Evolutionary conservation across 352 stramenopile species (phyloP).

Genomic region (Phytopythium sindhum): DNA sequence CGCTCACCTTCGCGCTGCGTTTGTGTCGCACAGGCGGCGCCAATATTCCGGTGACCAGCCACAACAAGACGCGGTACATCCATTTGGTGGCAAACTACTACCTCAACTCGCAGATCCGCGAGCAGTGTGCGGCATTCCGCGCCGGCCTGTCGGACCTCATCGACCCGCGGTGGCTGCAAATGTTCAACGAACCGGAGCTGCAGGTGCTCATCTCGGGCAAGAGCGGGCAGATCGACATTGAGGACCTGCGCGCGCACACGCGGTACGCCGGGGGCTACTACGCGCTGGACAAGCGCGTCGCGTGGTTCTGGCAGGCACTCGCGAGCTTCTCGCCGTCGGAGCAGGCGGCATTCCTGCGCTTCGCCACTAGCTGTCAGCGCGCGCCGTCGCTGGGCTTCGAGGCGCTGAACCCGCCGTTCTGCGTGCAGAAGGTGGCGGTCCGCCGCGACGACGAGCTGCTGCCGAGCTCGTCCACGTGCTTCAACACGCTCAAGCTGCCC

Average conservation of each 20-base stretch:
- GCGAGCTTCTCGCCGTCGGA: conserved; percentile 80
- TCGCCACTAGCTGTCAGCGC: conserved; percentile 94
- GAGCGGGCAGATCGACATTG: conserved; percentile 49
- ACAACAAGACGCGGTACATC: conserved; percentile 95
- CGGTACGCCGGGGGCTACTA: conserved; percentile 94
- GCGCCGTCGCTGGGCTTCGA: conserved; percentile 94
- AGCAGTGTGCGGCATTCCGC: conserved; percentile 93
- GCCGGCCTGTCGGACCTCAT: conserved; percentile 93
- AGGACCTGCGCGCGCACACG: conserved; percentile 88
- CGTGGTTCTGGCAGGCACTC: conserved; percentile 70
- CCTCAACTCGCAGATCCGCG: conserved; percentile 90
- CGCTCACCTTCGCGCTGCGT: not conserved
- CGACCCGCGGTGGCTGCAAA: conserved; percentile 86
- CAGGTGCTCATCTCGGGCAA: conserved; percentile 93
- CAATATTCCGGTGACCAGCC: conserved; percentile 86
- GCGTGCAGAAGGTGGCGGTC: conserved; percentile 79
- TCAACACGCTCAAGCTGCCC: conserved; percentile 97
- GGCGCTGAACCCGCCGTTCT: conserved; percentile 93
- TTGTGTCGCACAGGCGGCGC: conserved; percentile 40
- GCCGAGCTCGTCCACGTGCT: conserved; percentile 94
- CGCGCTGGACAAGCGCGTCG: conserved; percentile 67
- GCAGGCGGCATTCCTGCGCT: conserved; percentile 89
- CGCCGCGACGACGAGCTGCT: conserved; percentile 82
- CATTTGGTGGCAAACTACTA: conserved; percentile 95
- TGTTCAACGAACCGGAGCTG: conserved; percentile 96